Percentiles rank a stretch among this genome's conserved stretches.
These are phyloP conservation scores for Starmerella lactis-condensi DNA, from an alignment of 805 yeast genomes.

Conservation along the genomic window DNA sequence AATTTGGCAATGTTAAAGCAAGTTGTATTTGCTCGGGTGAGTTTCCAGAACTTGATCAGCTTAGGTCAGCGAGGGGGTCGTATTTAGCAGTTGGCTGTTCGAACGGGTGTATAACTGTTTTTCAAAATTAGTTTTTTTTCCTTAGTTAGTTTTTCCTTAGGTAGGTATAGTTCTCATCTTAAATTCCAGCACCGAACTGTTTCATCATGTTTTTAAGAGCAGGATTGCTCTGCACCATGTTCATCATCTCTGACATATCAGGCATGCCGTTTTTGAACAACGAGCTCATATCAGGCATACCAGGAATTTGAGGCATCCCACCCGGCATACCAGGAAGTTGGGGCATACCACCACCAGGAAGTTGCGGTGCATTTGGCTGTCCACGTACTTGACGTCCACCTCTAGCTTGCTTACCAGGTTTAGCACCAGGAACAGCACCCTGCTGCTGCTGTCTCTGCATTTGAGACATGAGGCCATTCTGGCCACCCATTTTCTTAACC, in stretches of 20 bases:
- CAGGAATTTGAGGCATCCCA: conserved; percentile 38
- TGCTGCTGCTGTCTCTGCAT: conserved; percentile 26
- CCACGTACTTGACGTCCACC: conserved; percentile 25
- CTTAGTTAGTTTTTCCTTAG: no score
- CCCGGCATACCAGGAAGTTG: conserved; percentile 26
- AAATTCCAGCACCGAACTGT: conserved; percentile 15
- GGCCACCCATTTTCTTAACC: conserved; percentile 53
- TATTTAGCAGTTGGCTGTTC: neutral
- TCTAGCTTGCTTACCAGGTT: conserved; percentile 27
- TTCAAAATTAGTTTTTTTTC: no score
- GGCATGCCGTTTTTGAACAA: conserved; percentile 50
- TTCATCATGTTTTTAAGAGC: conserved; percentile 31
- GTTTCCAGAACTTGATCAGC: neutral
- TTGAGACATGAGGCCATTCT: conserved; percentile 35
- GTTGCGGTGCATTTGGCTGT: neutral
- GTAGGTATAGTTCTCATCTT: no score
- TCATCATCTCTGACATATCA: conserved; percentile 47
- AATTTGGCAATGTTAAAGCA: neutral
- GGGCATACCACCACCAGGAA: conserved; percentile 15
- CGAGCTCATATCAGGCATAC: conserved; percentile 36
- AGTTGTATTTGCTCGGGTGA: neutral
- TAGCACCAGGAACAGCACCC: conserved; percentile 28
- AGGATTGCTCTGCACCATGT: conserved; percentile 35
- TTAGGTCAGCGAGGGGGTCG: neutral
- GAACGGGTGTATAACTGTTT: neutral